A percentile compares a stretch with the other conserved stretches of the same genome.
Evolutionary conservation across 352 stramenopile genomes (phyloP).

Genomic region (Pythium myriotylum): DNA sequence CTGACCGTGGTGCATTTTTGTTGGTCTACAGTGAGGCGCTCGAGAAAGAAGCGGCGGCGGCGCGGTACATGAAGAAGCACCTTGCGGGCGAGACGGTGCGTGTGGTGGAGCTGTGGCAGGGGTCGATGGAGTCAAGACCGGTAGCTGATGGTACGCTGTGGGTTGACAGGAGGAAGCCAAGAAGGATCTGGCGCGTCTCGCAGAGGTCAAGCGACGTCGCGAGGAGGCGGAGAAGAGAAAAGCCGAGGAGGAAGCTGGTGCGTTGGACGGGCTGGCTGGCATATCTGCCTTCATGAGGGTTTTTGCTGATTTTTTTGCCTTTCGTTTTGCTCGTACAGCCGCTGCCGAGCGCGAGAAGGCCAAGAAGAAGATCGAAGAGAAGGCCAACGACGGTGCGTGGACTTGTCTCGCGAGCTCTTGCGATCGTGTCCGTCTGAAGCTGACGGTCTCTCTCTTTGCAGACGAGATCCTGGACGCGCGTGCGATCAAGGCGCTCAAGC

Average conservation of each 20-base stretch:
- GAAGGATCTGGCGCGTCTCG: slow-evolving; percentile 79
- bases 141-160: no score
- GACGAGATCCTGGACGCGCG: slow-evolving; percentile 80
- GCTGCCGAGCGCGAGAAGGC: slow-evolving; percentile 60
- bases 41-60: slow-evolving; percentile 77
- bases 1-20: not conserved
- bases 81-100: slow-evolving; percentile 79
- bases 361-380: slow-evolving; percentile 64
- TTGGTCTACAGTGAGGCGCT: slow-evolving; percentile 59
- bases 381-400: slow-evolving; percentile 68
- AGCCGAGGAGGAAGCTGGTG: slow-evolving; percentile 80
- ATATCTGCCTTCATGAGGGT: not conserved
- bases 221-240: slow-evolving; percentile 81
- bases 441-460: slow-evolving; percentile 15
- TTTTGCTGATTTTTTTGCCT: not conserved
- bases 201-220: slow-evolving; percentile 78
- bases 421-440: not conserved
- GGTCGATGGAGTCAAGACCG: no score
- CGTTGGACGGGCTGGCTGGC: slow-evolving; percentile 5
- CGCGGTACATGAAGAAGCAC: slow-evolving; percentile 85
- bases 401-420: not conserved
- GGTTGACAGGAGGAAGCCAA: slow-evolving; percentile 71
- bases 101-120: no score
- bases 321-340: slow-evolving; percentile 25
- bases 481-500: slow-evolving; percentile 88